phyloP scores from a whole-genome alignment of 2,329 filamentous ascomycete genomes.

The Penicillium concentricum region DNA sequence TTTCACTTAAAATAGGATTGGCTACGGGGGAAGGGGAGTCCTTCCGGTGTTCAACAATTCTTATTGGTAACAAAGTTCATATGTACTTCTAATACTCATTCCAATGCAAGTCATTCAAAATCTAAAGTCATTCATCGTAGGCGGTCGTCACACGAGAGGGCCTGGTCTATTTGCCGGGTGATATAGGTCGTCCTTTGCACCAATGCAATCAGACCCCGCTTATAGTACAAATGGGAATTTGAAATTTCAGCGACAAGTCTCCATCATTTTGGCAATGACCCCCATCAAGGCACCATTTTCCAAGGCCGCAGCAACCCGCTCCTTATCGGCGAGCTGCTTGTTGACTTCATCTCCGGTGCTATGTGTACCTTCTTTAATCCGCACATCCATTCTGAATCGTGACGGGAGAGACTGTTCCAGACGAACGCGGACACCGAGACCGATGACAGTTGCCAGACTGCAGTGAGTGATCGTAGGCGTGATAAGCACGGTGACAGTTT shows the following conservation, averaged over 20 bases:
- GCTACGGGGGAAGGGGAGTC: background rate
- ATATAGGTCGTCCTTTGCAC: background rate
- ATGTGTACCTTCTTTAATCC: slow-evolving; percentile 95
- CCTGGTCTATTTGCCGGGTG: background rate
- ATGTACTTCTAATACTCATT: slow-evolving; percentile 26
- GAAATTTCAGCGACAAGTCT: slow-evolving; percentile 67
- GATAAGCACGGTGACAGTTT: slow-evolving; percentile 80
- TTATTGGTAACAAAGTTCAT: slow-evolving; percentile 5
- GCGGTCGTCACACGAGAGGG: background rate
- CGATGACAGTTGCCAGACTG: slow-evolving; percentile 93
- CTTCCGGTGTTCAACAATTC: slow-evolving; percentile 14
- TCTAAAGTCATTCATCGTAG: slow-evolving; percentile 1
- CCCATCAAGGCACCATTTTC: slow-evolving; percentile 90
- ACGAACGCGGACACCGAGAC: slow-evolving; percentile 84
- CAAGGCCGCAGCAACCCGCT: slow-evolving; percentile 88
- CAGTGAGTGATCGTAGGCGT: slow-evolving; percentile 98
- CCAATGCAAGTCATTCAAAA: slow-evolving; percentile 10
- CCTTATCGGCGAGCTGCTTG: slow-evolving; percentile 95
- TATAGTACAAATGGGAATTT: background rate
- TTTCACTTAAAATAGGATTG: slow-evolving; percentile 3
- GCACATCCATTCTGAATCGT: slow-evolving; percentile 86
- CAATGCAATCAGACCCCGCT: background rate
- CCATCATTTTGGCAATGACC: slow-evolving; percentile 90
- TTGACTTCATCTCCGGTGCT: slow-evolving; percentile 93
- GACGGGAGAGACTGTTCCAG: slow-evolving; percentile 88